These are phyloP conservation scores for Fimicolochytrium jonesii DNA, from an alignment of 192 early-diverging fungal species.

Conservation along the genomic window DNA sequence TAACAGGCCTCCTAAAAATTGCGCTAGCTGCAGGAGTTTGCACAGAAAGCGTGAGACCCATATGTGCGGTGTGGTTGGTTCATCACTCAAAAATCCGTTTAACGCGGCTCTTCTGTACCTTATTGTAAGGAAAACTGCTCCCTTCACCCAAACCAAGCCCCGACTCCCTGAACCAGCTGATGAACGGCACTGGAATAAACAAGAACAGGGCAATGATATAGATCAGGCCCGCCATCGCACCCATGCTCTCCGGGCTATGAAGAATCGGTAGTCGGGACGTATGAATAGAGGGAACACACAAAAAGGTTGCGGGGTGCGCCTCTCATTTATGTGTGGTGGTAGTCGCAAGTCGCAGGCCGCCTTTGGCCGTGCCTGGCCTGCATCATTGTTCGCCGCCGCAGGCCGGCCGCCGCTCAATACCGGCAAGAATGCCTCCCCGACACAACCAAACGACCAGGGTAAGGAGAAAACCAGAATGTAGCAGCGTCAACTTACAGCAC, in stretches of 20 bases:
- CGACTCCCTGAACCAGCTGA: slow-evolving; percentile 64
- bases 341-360: too few species aligned
- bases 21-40: slow-evolving; percentile 75
- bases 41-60: neutral
- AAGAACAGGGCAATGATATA: slow-evolving; percentile 85
- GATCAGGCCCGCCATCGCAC: slow-evolving; percentile 79
- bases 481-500: slow-evolving; percentile 67
- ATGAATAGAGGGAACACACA: too few species aligned
- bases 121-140: slow-evolving; percentile 61
- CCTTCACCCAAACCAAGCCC: neutral
- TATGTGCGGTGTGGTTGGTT: neutral
- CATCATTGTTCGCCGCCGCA: too few species aligned
- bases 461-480: neutral
- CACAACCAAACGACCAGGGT: neutral
- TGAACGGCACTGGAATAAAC: slow-evolving; percentile 94
- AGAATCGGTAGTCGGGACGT: too few species aligned
- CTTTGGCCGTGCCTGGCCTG: too few species aligned
- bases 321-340: too few species aligned
- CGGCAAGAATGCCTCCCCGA: too few species aligned
- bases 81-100: neutral
- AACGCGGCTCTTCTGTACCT: slow-evolving; percentile 40
- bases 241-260: slow-evolving; percentile 89
- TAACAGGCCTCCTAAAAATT: slow-evolving; percentile 84
- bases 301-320: too few species aligned
- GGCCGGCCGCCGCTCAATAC: too few species aligned